Evolutionary conservation across 768 basidiomycete genomes (phyloP), one percentile per base, ranked within the genome.

Genomic region (Kwoniella sp.): DNA sequence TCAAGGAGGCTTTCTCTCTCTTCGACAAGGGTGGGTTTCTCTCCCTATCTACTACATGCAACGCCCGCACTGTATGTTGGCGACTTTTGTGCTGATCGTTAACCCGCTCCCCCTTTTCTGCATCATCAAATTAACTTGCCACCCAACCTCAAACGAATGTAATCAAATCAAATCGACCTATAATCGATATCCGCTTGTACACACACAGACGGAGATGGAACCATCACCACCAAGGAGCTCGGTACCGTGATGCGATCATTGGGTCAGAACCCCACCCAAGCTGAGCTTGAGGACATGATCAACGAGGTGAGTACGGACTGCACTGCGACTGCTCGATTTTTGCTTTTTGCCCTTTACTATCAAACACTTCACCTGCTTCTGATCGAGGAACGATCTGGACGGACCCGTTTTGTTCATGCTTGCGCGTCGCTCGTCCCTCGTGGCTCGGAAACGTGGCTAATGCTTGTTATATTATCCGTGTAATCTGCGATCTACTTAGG

Each of bases 1-100:
- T 94, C 87, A 97, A 95, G 85, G 95, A 97, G 84, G 94, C 94
- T 54, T 97, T 98, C 83, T 92, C 93, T 63, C 86, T 98, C 22
- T 97, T 98, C 81, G 92, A 96, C 84, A 94, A 92, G 81, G 90
- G 92, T 92, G 64, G 62, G 84, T 81, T 33, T 13, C 33, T 33
- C 33, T 5, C 13, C 48, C 17, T 22, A 12, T 33, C 33, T 6
- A 6, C 33, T 33, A 33, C n/a, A n/a, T n/a, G n/a, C n/a, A n/a
- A n/a, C n/a, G n/a, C n/a, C n/a, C n/a, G n/a, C n/a, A n/a, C n/a
- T n/a, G n/a, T n/a, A n/a, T n/a, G n/a, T n/a, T n/a, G n/a, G n/a
- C n/a, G n/a, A 50, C 33, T 49, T 47, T 15, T 49, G 26, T 54
- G 47, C 9, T 51, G 50, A 52, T 57, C n/a, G n/a, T n/a, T n/a